These are phyloP conservation scores for Rhodamnia argentea DNA, from an alignment of 345 rosid genomes.

Conservation along the genomic window DNA sequence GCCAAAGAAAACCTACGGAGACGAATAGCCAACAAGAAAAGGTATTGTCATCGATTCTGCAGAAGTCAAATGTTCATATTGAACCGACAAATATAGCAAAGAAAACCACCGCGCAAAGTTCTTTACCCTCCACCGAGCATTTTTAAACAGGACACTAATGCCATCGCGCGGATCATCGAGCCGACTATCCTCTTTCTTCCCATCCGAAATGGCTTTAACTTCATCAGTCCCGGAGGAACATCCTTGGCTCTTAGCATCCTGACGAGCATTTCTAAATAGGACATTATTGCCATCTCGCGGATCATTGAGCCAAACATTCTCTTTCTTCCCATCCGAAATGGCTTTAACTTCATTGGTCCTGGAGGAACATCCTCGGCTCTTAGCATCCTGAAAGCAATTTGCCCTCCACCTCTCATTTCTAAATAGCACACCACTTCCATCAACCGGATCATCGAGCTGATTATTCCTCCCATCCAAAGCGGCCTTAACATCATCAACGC, in stretches of 20 bases:
- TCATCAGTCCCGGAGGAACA: neutral
- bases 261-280: neutral
- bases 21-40: neutral
- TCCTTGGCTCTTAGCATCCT: neutral
- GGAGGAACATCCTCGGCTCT: neutral
- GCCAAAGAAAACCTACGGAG: constrained; percentile 28
- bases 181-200: neutral
- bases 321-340: too few species aligned
- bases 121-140: neutral
- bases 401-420: neutral
- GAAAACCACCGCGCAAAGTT: neutral
- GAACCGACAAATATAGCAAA: neutral
- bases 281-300: constrained; percentile 1
- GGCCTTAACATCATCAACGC: neutral
- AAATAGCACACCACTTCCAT: neutral
- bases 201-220: neutral
- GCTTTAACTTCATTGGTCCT: too few species aligned
- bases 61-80: neutral
- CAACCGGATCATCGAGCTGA: constrained; percentile 24
- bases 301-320: constrained; percentile 13
- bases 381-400: neutral
- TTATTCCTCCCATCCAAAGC: neutral
- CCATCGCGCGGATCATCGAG: constrained; percentile 18
- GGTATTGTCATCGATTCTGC: neutral
- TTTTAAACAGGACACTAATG: constrained; percentile 16